A percentile compares a stretch with the other conserved stretches of the same genome.
phyloP scores from a whole-genome alignment of 371 early-diverging fungal species.

The Umbelopsis sp. region DNA sequence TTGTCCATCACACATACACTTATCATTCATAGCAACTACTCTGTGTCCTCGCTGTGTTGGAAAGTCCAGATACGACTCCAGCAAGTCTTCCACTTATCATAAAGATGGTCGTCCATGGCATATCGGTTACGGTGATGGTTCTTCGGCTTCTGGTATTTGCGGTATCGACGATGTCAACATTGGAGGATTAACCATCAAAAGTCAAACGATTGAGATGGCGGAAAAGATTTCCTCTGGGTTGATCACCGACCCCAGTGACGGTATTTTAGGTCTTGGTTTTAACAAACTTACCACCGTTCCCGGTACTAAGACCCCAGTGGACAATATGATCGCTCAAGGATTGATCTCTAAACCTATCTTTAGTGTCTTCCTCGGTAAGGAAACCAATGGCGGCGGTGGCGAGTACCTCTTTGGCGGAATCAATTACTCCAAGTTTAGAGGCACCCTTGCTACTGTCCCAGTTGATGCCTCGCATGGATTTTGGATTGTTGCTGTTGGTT shows the following conservation, averaged over 20 bases:
- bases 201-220: slow-evolving; percentile 48
- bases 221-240: slow-evolving; percentile 34
- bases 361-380: slow-evolving; percentile 36
- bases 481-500: slow-evolving; percentile 26
- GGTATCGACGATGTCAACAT: slow-evolving; percentile 46
- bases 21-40: slow-evolving; percentile 21
- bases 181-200: slow-evolving; percentile 40
- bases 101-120: slow-evolving; percentile 38
- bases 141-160: slow-evolving; percentile 41
- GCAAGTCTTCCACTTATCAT: slow-evolving; percentile 42
- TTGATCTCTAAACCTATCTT: slow-evolving; percentile 30
- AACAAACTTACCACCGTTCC: slow-evolving; percentile 33
- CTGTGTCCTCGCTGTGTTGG: slow-evolving; percentile 21
- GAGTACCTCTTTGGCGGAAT: slow-evolving; percentile 44
- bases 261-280: slow-evolving; percentile 51
- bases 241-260: slow-evolving; percentile 33
- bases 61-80: slow-evolving; percentile 38
- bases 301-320: slow-evolving; percentile 39
- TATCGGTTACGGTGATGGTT: slow-evolving; percentile 50
- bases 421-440: slow-evolving; percentile 25
- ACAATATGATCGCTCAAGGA: slow-evolving; percentile 28
- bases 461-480: slow-evolving; percentile 33
- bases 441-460: slow-evolving; percentile 26
- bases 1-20: neutral
- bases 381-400: slow-evolving; percentile 32